phyloP scores from a whole-genome alignment of 1,139 yeast species.

The Saccharomyces uvarum region DNA sequence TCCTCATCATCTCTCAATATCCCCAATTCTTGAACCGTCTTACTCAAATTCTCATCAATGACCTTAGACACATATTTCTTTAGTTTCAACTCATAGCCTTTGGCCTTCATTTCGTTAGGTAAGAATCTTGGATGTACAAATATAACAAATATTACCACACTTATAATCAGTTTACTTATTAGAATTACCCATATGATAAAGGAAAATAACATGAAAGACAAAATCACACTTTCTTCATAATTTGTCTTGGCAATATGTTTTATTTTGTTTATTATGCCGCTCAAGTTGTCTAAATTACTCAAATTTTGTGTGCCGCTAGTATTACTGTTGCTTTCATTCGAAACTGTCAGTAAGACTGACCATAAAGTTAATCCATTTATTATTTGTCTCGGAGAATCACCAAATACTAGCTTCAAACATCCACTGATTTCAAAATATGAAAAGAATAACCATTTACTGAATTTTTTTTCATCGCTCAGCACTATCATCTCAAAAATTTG shows the following conservation, averaged over 20 bases:
- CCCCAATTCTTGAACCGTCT: not conserved
- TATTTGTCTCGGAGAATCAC: slow-evolving; percentile 87
- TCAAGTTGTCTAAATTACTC: slow-evolving; percentile 26
- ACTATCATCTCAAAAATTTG: slow-evolving; percentile 61
- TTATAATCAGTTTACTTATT: slow-evolving; percentile 11
- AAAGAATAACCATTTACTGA: slow-evolving; percentile 63
- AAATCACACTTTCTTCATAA: slow-evolving; percentile 56
- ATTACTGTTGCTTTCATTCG: slow-evolving; percentile 30
- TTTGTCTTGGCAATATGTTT: slow-evolving; percentile 52
- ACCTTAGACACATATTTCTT: not conserved
- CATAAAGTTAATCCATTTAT: slow-evolving; percentile 69
- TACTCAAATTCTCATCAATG: not conserved
- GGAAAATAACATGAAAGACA: slow-evolving; percentile 70
- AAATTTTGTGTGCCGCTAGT: slow-evolving; percentile 7
- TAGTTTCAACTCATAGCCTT: not conserved
- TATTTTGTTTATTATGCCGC: slow-evolving; percentile 50
- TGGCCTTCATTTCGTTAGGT: not conserved
- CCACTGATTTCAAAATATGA: slow-evolving; percentile 60
- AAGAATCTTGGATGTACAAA: not conserved
- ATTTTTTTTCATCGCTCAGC: slow-evolving; percentile 47
- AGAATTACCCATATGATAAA: slow-evolving; percentile 56
- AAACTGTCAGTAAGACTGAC: slow-evolving; percentile 37
- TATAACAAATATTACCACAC: not conserved
- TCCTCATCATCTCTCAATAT: not conserved
- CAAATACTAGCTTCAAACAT: slow-evolving; percentile 57